phyloP scores from a whole-genome alignment of 306 rosid species.

The Pterocarpus santalinus region DNA sequence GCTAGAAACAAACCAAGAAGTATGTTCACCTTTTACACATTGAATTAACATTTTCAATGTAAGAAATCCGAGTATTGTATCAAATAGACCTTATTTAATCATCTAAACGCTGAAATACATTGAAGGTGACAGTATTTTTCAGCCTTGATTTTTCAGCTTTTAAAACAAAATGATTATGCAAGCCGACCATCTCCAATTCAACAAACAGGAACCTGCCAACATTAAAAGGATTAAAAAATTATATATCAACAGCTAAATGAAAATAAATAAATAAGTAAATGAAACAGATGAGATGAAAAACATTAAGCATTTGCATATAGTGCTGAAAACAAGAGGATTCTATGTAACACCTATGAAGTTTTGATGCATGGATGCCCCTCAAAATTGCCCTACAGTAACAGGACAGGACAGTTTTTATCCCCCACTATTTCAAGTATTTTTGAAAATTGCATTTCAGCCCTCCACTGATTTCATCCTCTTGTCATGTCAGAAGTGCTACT shows the following conservation, averaged over 20 bases:
- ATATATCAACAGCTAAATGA: slow-evolving; percentile 19
- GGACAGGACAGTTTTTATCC: background rate
- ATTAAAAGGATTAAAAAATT: background rate
- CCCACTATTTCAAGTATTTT: background rate
- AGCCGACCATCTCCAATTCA: slow-evolving; percentile 45
- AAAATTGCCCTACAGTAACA: background rate
- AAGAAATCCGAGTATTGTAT: slow-evolving; percentile 39
- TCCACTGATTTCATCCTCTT: background rate
- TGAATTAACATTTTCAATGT: slow-evolving; percentile 37
- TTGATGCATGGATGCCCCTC: background rate
- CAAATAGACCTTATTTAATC: slow-evolving; percentile 56
- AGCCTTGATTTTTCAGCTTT: slow-evolving; percentile 43
- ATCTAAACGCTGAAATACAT: slow-evolving; percentile 51
- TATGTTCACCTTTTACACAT: slow-evolving; percentile 25
- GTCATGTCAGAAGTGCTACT: background rate
- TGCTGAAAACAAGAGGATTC: background rate
- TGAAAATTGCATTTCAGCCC: background rate
- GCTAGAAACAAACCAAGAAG: slow-evolving; percentile 13
- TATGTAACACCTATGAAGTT: background rate
- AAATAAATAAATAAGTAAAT: background rate
- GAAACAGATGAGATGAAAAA: background rate
- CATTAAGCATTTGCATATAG: background rate
- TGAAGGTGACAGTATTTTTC: slow-evolving; percentile 50
- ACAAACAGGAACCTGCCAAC: slow-evolving; percentile 46
- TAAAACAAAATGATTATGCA: slow-evolving; percentile 44